phyloP scores from a whole-genome alignment of 306 rosid species.

The Glycine soja region DNA sequence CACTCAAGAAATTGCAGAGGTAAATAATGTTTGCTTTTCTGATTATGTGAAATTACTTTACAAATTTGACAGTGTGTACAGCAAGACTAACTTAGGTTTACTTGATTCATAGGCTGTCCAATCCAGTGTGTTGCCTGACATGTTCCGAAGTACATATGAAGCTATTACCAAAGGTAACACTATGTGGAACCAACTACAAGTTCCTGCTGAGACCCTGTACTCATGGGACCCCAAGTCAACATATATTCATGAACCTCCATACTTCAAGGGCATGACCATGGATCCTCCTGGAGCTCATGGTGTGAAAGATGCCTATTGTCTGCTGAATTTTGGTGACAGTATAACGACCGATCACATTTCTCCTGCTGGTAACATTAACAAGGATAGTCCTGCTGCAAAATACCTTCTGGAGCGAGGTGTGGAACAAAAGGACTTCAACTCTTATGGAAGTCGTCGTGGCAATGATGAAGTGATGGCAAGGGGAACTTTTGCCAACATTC shows the following conservation, averaged over 20 bases:
- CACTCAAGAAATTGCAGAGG: conserved; percentile 86
- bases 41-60: conserved; percentile 2
- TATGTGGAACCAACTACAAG: conserved; percentile 90
- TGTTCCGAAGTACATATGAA: conserved; percentile 94
- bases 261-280: conserved; percentile 93
- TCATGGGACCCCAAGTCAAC: conserved; percentile 97
- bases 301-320: conserved; percentile 96
- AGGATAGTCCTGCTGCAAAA: conserved; percentile 97
- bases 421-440: conserved; percentile 91
- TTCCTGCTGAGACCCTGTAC: conserved; percentile 77
- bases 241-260: conserved; percentile 98
- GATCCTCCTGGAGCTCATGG: conserved; percentile 97
- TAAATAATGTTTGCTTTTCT: conserved; percentile 37
- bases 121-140: conserved; percentile 91
- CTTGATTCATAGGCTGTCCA: conserved; percentile 75
- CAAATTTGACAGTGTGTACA: conserved; percentile 24
- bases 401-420: conserved; percentile 85
- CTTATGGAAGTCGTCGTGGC: conserved; percentile 99
- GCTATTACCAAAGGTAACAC: conserved; percentile 90
- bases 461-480: conserved; percentile 99
- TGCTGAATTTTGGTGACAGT: conserved; percentile 96
- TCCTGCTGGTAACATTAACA: conserved; percentile 96
- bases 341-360: conserved; percentile 99
- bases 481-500: conserved; percentile 99
- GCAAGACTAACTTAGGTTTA: conserved; percentile 43